Percentiles rank a stretch among this genome's conserved stretches.
Conservation (phyloP, 2,329 filamentous ascomycete genomes). For the Nemania diffusa region DNA sequence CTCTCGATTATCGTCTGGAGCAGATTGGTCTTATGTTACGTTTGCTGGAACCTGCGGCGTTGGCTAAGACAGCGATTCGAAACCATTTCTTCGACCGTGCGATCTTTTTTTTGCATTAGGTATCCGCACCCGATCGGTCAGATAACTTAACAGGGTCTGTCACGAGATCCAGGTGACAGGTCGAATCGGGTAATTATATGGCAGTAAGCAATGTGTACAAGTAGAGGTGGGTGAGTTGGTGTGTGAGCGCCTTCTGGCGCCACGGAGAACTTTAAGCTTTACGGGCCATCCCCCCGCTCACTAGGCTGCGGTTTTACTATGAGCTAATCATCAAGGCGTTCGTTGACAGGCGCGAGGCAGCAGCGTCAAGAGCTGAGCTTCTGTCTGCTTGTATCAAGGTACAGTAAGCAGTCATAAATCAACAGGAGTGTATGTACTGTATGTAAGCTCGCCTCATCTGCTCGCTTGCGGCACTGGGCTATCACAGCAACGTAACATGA, state of each 20-base stretch:
- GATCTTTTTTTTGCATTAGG: constrained; percentile 8
- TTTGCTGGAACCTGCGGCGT: not conserved
- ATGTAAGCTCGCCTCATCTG: constrained; percentile 12
- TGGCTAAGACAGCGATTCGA: constrained; percentile 4
- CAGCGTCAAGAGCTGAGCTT: constrained; percentile 13
- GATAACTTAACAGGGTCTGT: constrained; percentile 7
- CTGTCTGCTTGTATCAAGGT: constrained; percentile 10
- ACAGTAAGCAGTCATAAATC: constrained; percentile 31
- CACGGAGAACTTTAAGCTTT: constrained; percentile 25
- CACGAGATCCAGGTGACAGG: constrained; percentile 26
- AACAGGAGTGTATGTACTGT: not conserved
- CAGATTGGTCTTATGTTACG: constrained; percentile 1
- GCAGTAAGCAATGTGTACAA: constrained; percentile 6
- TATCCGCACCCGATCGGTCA: constrained; percentile 16
- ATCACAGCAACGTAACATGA: constrained; percentile 27
- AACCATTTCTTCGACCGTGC: not conserved
- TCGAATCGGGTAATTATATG: constrained; percentile 19
- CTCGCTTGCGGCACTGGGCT: constrained; percentile 14
- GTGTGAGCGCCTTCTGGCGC: constrained; percentile 8
- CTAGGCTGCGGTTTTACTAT: constrained; percentile 4
- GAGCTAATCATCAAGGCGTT: constrained; percentile 27
- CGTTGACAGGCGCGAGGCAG: constrained; percentile 9
- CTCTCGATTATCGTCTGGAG: not conserved
- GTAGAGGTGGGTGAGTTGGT: too few relatives aligned
- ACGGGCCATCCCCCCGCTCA: not conserved